A percentile compares a stretch with the other conserved stretches of the same genome.
phyloP scores from a whole-genome alignment of 257 asterid species.

The Phtheirospermum japonicum region DNA sequence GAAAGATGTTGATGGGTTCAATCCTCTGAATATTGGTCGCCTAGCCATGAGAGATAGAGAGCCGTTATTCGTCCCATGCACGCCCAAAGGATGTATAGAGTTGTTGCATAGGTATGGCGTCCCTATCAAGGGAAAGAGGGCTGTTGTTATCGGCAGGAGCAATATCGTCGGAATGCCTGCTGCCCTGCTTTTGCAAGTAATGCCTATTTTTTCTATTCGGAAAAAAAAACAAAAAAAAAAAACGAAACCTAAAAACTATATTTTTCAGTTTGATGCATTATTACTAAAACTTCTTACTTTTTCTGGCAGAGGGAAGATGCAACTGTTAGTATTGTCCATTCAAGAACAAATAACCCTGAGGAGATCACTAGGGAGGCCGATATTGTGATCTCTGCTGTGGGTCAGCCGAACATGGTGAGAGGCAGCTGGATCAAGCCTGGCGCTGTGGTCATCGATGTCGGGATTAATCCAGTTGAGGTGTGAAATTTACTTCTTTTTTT shows the following conservation, averaged over 20 bases:
- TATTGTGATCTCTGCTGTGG: constrained; percentile 76
- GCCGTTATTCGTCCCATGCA: constrained; percentile 88
- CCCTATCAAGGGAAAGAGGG: constrained; percentile 80
- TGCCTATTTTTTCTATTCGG: constrained; percentile 9
- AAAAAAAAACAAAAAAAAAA: neutral
- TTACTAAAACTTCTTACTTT: constrained; percentile 12
- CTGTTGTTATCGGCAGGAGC: constrained; percentile 90
- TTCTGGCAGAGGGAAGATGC: constrained; percentile 82
- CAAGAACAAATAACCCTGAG: constrained; percentile 80
- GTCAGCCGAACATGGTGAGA: constrained; percentile 83
- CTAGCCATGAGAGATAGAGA: constrained; percentile 96
- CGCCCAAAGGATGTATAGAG: constrained; percentile 95
- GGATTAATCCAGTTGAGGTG: constrained; percentile 85
- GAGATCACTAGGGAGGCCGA: constrained; percentile 79
- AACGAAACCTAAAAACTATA: neutral
- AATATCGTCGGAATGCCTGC: constrained; percentile 95
- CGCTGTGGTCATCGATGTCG: constrained; percentile 83
- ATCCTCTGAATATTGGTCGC: constrained; percentile 80
- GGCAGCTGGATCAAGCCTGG: constrained; percentile 98
- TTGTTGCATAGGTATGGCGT: constrained; percentile 72
- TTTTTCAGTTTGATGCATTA: constrained; percentile 14
- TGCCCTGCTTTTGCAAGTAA: constrained; percentile 80
- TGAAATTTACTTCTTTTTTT: constrained; percentile 6
- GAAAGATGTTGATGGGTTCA: constrained; percentile 98
- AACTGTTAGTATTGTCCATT: constrained; percentile 78